Conservation (phyloP, 2,329 filamentous ascomycete genomes). For the Arthrobotrys pseudoclavata region DNA sequence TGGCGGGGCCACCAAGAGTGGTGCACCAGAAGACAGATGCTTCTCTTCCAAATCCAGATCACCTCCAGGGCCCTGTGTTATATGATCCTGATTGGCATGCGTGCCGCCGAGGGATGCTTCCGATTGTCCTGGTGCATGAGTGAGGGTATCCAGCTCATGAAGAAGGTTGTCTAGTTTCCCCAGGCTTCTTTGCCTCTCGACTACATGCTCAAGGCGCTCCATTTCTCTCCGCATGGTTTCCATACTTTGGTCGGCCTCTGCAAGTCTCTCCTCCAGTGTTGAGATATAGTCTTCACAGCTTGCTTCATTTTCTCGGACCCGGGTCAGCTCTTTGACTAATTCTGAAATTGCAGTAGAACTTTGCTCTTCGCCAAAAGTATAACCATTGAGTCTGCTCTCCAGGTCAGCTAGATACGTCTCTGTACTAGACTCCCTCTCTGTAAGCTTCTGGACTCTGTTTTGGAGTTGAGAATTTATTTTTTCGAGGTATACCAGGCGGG, state of each 20-base stretch:
- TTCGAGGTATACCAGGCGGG: slow-evolving; percentile 91
- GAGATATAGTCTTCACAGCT: slow-evolving; percentile 97
- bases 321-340: slow-evolving; percentile 88
- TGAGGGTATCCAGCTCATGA: slow-evolving; percentile 86
- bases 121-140: slow-evolving; percentile 67
- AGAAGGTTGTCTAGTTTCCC: slow-evolving; percentile 94
- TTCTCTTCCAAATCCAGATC: not conserved
- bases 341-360: slow-evolving; percentile 87
- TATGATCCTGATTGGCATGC: not conserved
- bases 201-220: slow-evolving; percentile 90
- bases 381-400: slow-evolving; percentile 89
- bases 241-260: slow-evolving; percentile 94
- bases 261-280: slow-evolving; percentile 92
- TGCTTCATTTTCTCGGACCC: slow-evolving; percentile 88
- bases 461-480: slow-evolving; percentile 93
- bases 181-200: slow-evolving; percentile 93
- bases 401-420: slow-evolving; percentile 94
- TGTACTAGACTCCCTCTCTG: slow-evolving; percentile 90
- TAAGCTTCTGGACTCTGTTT: slow-evolving; percentile 87
- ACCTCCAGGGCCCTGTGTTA: not conserved
- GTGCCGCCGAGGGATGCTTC: slow-evolving; percentile 66
- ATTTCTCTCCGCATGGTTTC: slow-evolving; percentile 98
- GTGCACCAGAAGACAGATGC: not conserved
- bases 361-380: slow-evolving; percentile 92
- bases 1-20: not conserved